phyloP scores from a whole-genome alignment of 306 rosid genomes.

The Hippophae tibetana region DNA sequence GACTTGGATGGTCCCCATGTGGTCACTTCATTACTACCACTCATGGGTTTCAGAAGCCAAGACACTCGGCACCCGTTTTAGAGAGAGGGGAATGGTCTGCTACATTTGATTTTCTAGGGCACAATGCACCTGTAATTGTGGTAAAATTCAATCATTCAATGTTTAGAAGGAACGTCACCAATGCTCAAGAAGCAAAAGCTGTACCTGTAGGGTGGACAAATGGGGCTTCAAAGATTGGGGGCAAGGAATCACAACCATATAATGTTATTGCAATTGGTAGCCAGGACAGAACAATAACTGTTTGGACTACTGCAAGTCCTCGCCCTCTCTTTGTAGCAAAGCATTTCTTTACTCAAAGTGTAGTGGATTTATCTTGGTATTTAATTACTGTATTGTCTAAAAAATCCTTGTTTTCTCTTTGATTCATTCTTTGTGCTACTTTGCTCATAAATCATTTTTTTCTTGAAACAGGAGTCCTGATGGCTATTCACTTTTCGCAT shows the following conservation, averaged over 20 bases:
- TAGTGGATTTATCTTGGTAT: constrained; percentile 97
- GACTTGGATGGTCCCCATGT: constrained; percentile 99
- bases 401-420: constrained; percentile 1
- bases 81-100: constrained; percentile 99
- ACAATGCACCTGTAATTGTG: constrained; percentile 92
- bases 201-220: constrained; percentile 81
- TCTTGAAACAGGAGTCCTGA: constrained; percentile 85
- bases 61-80: constrained; percentile 98
- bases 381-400: constrained; percentile 11
- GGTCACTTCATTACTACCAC: constrained; percentile 98
- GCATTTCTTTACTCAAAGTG: constrained; percentile 94
- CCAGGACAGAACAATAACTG: constrained; percentile 94
- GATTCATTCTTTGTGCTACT: not conserved
- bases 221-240: constrained; percentile 69
- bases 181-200: constrained; percentile 62
- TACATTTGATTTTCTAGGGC: constrained; percentile 95
- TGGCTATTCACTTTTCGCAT: constrained; percentile 91
- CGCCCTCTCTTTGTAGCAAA: constrained; percentile 98
- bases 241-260: constrained; percentile 77
- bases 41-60: constrained; percentile 98
- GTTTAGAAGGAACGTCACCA: constrained; percentile 62
- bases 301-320: constrained; percentile 98
- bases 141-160: constrained; percentile 95
- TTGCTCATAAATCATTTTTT: constrained; percentile 13
- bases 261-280: constrained; percentile 98